Evolutionary conservation across 495 filamentous ascomycete genomes (phyloP), one percentile per base, ranked within the genome.

Genomic region (Aspergillus sclerotioniger): DNA sequence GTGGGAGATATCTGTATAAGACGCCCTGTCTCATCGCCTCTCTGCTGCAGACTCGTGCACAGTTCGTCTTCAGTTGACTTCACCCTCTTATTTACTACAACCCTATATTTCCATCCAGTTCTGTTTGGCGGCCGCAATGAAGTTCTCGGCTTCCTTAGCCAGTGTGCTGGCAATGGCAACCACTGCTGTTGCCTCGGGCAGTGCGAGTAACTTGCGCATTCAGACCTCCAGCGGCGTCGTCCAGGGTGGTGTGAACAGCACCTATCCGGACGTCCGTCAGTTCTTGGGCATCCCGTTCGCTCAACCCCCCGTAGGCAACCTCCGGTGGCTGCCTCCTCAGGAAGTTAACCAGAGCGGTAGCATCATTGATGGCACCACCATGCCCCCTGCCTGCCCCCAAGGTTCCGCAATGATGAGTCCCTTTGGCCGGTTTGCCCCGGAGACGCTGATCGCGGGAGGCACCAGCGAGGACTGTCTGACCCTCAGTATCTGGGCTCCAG

Each of bases 401-500:
- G 17, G 32, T 15, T 32, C 32, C 13, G 31, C 31, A 1, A 1
- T 31, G 3, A 35, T 29, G n/a, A 33, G 20, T n/a, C 28, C 32
- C 10, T 52, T 32, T 9, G 49, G 28, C 13, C 15, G 17, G 31
- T 52, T 29, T 20, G 29, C 28, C 3, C 43, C 53, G 58, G 39
- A 29, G 37, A 56, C 28, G 5, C 49, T 52, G 10, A 35, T 52
- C 29, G 49, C 49, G 1, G 28, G 49, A 3, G 28, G 28, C 10
- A 47, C 53, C 10, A 61, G 53, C 8, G 82, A 85, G 58, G 78
- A 82, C 62, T 83, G 81, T 53, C 66, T 84, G 31, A 72, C 67
- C 32, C 66, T 83, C 21, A 71, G 73, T 15, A 67, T 84, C 29
- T 82, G 79, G 77, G 70, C 76, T 3, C 62, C 65, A 10, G 55